These are phyloP conservation scores for Corylus americana DNA, from an alignment of 306 rosid species.

Conservation along the genomic window DNA sequence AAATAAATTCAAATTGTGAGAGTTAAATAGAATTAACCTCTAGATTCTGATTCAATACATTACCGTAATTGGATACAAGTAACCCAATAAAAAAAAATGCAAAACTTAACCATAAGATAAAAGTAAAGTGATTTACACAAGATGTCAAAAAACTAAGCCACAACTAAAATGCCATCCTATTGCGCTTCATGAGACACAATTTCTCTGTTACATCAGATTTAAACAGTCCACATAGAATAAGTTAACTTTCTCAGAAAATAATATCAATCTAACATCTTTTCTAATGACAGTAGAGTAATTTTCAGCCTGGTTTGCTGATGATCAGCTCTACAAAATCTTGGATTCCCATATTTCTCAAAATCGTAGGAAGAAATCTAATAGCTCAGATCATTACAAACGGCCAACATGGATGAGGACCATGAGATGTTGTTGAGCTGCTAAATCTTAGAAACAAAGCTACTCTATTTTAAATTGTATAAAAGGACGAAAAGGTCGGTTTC, in stretches of 20 bases:
- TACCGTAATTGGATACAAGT: background rate
- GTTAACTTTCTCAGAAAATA: background rate
- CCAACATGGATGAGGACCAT: background rate
- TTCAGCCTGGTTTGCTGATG: background rate
- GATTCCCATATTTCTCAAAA: background rate
- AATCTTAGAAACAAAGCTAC: background rate
- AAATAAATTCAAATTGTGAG: conserved; percentile 21
- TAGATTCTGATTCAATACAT: conserved; percentile 8
- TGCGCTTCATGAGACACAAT: background rate
- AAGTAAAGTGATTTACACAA: background rate
- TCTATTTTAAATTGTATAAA: too few species aligned
- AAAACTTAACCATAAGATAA: background rate
- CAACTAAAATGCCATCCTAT: background rate
- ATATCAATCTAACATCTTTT: background rate
- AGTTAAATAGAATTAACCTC: conserved; percentile 10
- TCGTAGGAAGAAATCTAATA: background rate
- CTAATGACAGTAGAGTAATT: background rate
- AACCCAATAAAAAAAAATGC: background rate
- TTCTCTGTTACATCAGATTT: background rate
- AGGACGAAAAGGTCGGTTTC: background rate
- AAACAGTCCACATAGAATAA: background rate
- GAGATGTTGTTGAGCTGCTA: background rate
- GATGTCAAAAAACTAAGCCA: background rate
- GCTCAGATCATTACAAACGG: background rate
- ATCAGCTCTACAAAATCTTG: background rate